Base-by-base conservation (phyloP, 805 yeast species). In the Zygosaccharomyces bisporus region DNA sequence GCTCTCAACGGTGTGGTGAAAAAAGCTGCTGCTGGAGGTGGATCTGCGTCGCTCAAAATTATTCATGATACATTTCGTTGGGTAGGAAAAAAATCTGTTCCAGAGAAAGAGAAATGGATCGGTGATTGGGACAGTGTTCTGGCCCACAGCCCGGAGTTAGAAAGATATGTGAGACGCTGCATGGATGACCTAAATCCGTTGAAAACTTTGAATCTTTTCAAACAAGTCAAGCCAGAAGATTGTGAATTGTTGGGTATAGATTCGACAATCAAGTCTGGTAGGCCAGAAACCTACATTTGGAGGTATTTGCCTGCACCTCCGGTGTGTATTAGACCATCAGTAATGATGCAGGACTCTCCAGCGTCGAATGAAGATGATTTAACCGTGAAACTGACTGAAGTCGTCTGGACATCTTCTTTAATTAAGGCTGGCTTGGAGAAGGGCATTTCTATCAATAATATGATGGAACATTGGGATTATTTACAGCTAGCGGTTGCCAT, bases 401-500 rank as follows among this genome's bases (percentile, higher is more conserved):
- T 93, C 50, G 98, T 90, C 20, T 91, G 95, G 95, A 88, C 96
- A 1, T 83, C 93, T n/a, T 83, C 95, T 4, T 74, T 90, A 69
- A 93, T 93, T 56, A 78, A 88, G 53, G 95, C 96, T 0, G 99
- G 97, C 48, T 79, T 93, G 41, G 95, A 90, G 51, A 91, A 89
- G 62, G 99, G 99, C 47, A 86, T 91, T 50, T 80, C 96, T 12
- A 82, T 95, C 58, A 86, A 88, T 52, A 87, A 87, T 57, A 74
- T 93, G 67, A 90, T 93, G 96, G 98, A 91, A 60, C 99, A 93
- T 61, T 93, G 99, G 99, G 99, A 93, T 61, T 93, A 87, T 62
- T 69, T 93, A 53, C 99, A 93, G 67, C 73, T 93, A 41, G 86
- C 96, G 1, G 90, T 93, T 38, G 99, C 99, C 16, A 86, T 93